Percentiles rank a stretch among this genome's conserved stretches.
phyloP scores from a whole-genome alignment of 345 rosid species.

The Dipteronia dyeriana region DNA sequence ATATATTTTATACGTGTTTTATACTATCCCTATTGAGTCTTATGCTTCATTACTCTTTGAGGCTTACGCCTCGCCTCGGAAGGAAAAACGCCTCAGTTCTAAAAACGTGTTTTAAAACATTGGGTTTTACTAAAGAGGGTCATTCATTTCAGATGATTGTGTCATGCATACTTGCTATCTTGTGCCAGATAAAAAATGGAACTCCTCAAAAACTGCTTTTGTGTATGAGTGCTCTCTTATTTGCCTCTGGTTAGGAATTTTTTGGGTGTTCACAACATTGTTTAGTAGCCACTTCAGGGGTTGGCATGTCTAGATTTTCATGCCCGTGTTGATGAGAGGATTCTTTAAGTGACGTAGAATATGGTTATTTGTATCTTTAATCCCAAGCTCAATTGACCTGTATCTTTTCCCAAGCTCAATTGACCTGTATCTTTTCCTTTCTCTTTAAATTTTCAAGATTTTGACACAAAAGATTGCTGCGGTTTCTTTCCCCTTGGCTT shows the following conservation, averaged over 20 bases:
- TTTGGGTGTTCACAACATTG: not conserved
- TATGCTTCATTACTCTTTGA: no score
- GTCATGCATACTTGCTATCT: not conserved
- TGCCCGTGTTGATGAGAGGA: not conserved
- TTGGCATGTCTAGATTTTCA: not conserved
- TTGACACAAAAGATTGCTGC: not conserved
- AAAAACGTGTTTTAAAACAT: no score
- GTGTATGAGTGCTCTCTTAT: not conserved
- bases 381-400: not conserved
- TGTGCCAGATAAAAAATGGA: not conserved
- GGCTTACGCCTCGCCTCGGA: no score
- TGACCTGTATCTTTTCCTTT: not conserved
- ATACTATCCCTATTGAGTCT: no score
- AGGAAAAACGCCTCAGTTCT: no score
- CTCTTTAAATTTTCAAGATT: not conserved
- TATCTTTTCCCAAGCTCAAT: not conserved
- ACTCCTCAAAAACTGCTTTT: not conserved
- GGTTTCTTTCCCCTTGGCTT: not conserved
- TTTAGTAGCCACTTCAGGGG: not conserved
- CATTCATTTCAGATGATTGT: not conserved
- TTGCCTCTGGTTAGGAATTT: not conserved
- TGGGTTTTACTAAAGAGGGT: not conserved
- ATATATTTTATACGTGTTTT: no score
- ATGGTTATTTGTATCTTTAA: no score
- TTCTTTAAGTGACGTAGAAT: no score